Base-by-base conservation (phyloP, 2,329 filamentous ascomycete species). In the Trichoderma gracile region DNA sequence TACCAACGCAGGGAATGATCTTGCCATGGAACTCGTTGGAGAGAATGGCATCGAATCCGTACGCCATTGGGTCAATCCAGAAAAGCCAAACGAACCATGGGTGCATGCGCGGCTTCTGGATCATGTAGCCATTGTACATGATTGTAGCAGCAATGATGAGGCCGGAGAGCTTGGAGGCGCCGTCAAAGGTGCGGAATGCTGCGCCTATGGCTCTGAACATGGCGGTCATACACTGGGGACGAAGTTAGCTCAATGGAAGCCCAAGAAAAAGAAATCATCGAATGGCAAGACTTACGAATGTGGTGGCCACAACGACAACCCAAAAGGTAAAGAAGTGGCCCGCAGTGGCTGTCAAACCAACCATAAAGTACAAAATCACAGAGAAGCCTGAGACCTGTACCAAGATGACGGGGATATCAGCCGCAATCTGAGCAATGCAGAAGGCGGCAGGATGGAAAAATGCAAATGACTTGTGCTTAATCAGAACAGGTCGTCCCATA, bases 1-100 rank as follows among this genome's bases (percentile, higher is more conserved):
- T 67, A 2, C 76, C 78, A 27, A 64, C 63, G 64, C 85, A 87
- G 1, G 78, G 75, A 19, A 86, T 80, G 2, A 70, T 78, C 71
- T 89, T 77, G 40, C 76, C 77, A 67, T 89, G 81, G 64, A 92
- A 91, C 71, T 93, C 89, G 69, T 92, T 92, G 0, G 86, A 80
- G 71, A 92, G 80, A 0, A 93, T 74, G 0, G 83, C 84, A 68
- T 91, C 86, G 64, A 91, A 92, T 0, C 81, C 86, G 65, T 91
- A 92, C 0, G 89, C 84, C 3, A 92, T 77, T 0, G 89, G 89
- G 67, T 89, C 82, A 23, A 89, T 82, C 84, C 85, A 88, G 66
- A 82, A 87, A 3, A 89, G 72, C 86, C 86, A 89, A 3, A 79
- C 76, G 25, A 89, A 82, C 85, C 85, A 89, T 0, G 82, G 81